phyloP scores from a whole-genome alignment of 2,329 filamentous ascomycete genomes.

The Paecilomyces sp. region DNA sequence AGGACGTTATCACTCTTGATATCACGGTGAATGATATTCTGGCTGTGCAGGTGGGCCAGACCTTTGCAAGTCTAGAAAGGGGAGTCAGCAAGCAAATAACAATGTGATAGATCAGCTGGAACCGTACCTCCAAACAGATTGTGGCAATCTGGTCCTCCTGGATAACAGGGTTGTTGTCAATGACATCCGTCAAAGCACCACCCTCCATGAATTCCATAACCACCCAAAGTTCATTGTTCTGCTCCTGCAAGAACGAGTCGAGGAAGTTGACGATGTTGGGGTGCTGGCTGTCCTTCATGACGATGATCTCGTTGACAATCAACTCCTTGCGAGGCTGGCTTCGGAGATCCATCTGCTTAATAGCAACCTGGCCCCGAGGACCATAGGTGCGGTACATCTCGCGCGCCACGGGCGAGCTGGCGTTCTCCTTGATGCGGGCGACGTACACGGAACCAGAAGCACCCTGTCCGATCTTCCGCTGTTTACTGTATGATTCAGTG shows the following conservation, averaged over 20 bases:
- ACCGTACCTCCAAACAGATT: constrained; percentile 84
- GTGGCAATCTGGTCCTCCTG: constrained; percentile 96
- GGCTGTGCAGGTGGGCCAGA: constrained; percentile 84
- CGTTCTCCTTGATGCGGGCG: constrained; percentile 84
- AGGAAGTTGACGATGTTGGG: constrained; percentile 99
- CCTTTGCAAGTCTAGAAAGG: constrained; percentile 79
- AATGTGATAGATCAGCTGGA: neutral
- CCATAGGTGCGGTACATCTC: constrained; percentile 74
- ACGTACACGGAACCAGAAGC: constrained; percentile 98
- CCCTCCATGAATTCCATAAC: constrained; percentile 99
- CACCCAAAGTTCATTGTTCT: constrained; percentile 94
- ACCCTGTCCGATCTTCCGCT: constrained; percentile 99
- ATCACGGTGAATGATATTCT: constrained; percentile 97
- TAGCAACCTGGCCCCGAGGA: constrained; percentile 80
- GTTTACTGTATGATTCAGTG: constrained; percentile 92
- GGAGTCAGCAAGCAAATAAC: constrained; percentile 8
- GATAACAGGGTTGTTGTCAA: constrained; percentile 93
- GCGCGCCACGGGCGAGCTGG: constrained; percentile 71
- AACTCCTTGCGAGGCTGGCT: constrained; percentile 96
- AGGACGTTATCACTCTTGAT: constrained; percentile 99
- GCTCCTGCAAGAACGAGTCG: constrained; percentile 92
- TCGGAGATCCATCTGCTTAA: constrained; percentile 99
- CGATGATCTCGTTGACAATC: constrained; percentile 99
- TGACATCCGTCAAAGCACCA: constrained; percentile 93
- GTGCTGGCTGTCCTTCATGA: constrained; percentile 99